phyloP scores from a whole-genome alignment of 78 protist genomes.

The Dictyostelium firmibasis region DNA sequence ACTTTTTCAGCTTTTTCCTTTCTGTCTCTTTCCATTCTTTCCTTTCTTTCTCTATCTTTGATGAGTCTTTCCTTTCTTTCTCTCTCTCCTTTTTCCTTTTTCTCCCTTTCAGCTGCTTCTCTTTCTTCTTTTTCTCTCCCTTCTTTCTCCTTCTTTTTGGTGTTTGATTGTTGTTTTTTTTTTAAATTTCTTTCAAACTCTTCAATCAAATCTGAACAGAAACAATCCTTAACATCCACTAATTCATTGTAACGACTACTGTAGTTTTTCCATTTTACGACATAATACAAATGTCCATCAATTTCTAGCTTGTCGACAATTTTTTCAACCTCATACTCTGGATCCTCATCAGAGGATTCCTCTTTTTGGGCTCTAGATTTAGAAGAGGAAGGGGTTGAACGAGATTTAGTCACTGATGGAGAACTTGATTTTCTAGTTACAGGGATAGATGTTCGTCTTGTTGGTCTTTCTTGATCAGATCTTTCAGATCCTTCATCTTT shows the following conservation, averaged over 20 bases:
- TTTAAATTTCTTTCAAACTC: neutral
- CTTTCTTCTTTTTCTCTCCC: neutral
- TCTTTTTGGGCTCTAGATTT: neutral
- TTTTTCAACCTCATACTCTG: constrained; percentile 20
- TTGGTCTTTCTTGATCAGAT: neutral
- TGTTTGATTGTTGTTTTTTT: neutral
- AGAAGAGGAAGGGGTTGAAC: neutral
- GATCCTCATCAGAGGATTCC: neutral
- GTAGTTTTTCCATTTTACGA: constrained; percentile 34
- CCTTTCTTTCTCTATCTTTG: neutral
- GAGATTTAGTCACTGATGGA: neutral
- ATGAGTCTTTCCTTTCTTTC: neutral
- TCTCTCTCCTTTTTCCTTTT: neutral
- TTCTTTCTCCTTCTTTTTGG: neutral
- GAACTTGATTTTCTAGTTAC: neutral
- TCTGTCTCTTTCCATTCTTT: neutral
- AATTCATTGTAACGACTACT: neutral
- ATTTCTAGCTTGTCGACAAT: neutral
- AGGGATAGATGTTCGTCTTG: neutral
- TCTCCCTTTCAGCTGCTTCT: neutral
- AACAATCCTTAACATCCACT: neutral
- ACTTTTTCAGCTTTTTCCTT: neutral
- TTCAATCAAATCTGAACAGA: constrained; percentile 3
- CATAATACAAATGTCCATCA: neutral
- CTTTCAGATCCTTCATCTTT: neutral